phyloP scores from a whole-genome alignment of 306 rosid genomes.

The Crataegus laevigata region DNA sequence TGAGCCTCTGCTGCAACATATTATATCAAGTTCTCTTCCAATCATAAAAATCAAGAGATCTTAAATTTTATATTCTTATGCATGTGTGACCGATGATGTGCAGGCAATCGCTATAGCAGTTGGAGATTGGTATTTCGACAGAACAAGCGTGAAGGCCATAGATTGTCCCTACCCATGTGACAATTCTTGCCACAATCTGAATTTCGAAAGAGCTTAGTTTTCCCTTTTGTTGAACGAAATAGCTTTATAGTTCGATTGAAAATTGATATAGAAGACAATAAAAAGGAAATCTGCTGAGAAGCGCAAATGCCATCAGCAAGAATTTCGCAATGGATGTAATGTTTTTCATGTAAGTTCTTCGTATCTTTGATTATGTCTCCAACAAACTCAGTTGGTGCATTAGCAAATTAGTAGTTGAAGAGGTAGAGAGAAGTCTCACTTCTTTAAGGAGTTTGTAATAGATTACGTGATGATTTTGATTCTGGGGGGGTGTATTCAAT shows the following conservation, averaged over 20 bases:
- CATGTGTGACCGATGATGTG: constrained; percentile 11
- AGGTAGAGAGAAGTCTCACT: background rate
- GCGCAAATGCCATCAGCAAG: background rate
- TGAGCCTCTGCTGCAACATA: constrained; percentile 13
- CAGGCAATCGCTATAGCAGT: constrained; percentile 85
- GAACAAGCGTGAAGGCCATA: constrained; percentile 54
- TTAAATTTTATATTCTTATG: constrained; percentile 1
- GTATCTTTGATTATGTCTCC: background rate
- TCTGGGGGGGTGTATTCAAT: too few species aligned
- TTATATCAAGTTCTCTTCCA: background rate
- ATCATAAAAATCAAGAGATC: background rate
- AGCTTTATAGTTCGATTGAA: constrained; percentile 20
- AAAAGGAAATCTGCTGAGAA: constrained; percentile 11
- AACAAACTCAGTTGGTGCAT: background rate
- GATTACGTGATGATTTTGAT: background rate
- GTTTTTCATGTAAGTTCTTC: background rate
- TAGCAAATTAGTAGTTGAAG: background rate
- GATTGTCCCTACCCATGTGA: constrained; percentile 95
- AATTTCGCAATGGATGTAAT: background rate
- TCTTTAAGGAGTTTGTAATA: background rate
- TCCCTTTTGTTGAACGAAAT: background rate
- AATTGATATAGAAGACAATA: constrained; percentile 18
- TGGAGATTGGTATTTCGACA: constrained; percentile 87
- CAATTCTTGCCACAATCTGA: constrained; percentile 73
- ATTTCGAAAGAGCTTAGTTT: constrained; percentile 38